Percentiles rank a stretch among this genome's conserved stretches.
phyloP scores from a whole-genome alignment of 1,284 basidiomycete species.

The Coniferiporia sulphurascens region DNA sequence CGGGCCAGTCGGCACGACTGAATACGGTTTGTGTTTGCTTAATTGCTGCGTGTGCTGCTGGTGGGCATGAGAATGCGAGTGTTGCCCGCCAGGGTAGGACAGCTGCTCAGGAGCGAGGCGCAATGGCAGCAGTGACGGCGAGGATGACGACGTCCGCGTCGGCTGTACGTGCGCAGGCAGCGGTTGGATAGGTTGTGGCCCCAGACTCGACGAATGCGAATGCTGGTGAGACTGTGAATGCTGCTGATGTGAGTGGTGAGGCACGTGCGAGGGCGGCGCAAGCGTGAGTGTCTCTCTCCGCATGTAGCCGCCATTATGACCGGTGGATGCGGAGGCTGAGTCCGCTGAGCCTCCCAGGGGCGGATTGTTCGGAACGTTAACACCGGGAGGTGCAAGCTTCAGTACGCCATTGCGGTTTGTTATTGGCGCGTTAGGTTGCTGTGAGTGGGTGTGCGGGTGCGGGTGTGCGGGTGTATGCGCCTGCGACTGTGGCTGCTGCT shows the following conservation, averaged over 20 bases:
- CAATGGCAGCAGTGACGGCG: conserved; percentile 6
- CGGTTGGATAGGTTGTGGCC: conserved; percentile 1
- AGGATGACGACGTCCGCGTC: conserved; percentile 1
- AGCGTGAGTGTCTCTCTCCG: conserved; percentile 10
- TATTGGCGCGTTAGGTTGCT: background rate
- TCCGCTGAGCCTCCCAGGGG: conserved; percentile 9
- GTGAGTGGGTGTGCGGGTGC: background rate
- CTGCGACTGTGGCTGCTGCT: conserved; percentile 3
- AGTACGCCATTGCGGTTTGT: conserved; percentile 13
- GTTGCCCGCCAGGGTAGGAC: background rate
- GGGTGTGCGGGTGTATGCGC: background rate
- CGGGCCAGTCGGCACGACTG: conserved; percentile 7
- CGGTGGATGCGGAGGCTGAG: background rate
- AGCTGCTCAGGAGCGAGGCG: conserved; percentile 4
- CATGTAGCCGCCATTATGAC: conserved; percentile 1
- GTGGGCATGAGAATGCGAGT: background rate
- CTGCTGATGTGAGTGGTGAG: background rate
- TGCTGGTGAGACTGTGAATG: background rate
- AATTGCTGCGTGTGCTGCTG: conserved; percentile 1
- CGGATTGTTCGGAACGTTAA: conserved; percentile 14
- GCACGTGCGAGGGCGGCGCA: background rate
- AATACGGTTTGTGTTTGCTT: conserved; percentile 12
- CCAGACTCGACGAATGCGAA: background rate
- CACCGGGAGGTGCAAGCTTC: conserved; percentile 18
- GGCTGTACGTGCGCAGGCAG: background rate